Base-by-base conservation (phyloP, 805 yeast genomes). In the Kuraishia cidri region DNA sequence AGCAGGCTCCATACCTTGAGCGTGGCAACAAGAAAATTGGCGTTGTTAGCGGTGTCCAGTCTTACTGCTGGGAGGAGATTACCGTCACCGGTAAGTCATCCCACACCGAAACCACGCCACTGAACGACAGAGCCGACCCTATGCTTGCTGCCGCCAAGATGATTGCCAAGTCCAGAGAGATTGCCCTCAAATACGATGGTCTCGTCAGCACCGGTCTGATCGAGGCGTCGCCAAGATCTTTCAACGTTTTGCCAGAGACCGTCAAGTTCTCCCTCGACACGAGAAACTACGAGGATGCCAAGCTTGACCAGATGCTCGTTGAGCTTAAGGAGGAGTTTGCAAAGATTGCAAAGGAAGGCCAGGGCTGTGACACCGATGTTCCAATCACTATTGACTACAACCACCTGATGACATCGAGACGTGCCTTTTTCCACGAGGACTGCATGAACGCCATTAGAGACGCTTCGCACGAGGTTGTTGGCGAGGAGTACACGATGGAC, bases 51-150 rank as follows among this genome's bases (percentile, higher is more conserved):
- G 82, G 80, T 21, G 82, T 69, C 22, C 86, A 79, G 48, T 80
- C 79, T 2, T 74, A 72, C 43, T 54, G 61, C 29, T 79, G 87
- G 87, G 59, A 64, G 33, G 69, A 65, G 31, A 60, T 75, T 16
- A 62, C 53, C 12, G 66, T 79, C 15, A 57, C 45, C 10, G 87
- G 87, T 27, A 68, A 64, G 42, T 79, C 83, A 3, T 75, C 75
- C 32, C 87, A 79, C 45, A 75, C 87, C 0, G 87, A 87, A 12
- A 74, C 86, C 1, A 79, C 87, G 0, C 86, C 86, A 11, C 57
- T 79, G 56, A 53, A 56, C 23, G 60, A 69, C 31, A 64, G 86
- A 45, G 61, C 70, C 13, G 87, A 79, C 52, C 75, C 86, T 1
- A 44, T 78, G 31, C 57, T 75, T 9, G 70, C 78, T 2, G 71